These are phyloP conservation scores for Vanrija pseudolonga DNA, from an alignment of 1,284 basidiomycete genomes.

Conservation along the genomic window DNA sequence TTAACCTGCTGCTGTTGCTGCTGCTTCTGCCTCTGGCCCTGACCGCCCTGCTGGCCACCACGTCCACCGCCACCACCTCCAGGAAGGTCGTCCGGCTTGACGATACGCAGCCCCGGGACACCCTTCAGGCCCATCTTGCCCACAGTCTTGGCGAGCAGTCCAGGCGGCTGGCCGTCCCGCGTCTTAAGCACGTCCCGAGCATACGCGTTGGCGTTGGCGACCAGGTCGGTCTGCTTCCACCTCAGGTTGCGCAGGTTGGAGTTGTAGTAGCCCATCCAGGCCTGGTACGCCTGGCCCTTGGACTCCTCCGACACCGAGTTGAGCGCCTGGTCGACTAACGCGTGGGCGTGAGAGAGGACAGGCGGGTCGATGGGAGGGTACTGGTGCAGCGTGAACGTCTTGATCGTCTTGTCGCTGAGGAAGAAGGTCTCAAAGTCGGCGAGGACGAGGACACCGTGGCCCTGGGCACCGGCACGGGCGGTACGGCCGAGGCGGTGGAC, in stretches of 20 bases:
- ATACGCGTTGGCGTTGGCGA: slow-evolving; percentile 54
- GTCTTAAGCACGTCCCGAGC: slow-evolving; percentile 53
- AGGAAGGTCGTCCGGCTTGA: slow-evolving; percentile 19
- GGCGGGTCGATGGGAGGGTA: slow-evolving; percentile 16
- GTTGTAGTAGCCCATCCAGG: slow-evolving; percentile 63
- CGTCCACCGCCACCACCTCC: slow-evolving; percentile 12
- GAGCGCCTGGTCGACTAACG: slow-evolving; percentile 37
- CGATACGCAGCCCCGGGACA: slow-evolving; percentile 43
- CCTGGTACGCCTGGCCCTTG: slow-evolving; percentile 58
- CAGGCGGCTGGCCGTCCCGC: slow-evolving; percentile 48
- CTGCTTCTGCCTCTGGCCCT: not conserved
- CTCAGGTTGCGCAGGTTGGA: slow-evolving; percentile 49
- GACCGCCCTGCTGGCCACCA: slow-evolving; percentile 7
- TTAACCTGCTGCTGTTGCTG: slow-evolving; percentile 1
- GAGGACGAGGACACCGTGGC: slow-evolving; percentile 60
- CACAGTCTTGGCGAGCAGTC: slow-evolving; percentile 55
- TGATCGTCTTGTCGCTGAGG: slow-evolving; percentile 52
- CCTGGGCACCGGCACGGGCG: slow-evolving; percentile 54
- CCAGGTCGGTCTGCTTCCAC: slow-evolving; percentile 53
- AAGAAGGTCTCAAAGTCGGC: slow-evolving; percentile 58
- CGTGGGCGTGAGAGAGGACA: slow-evolving; percentile 11
- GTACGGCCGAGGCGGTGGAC: slow-evolving; percentile 54
- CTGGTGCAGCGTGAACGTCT: slow-evolving; percentile 50
- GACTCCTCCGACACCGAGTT: slow-evolving; percentile 38
- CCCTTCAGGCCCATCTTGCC: slow-evolving; percentile 63